Evolutionary conservation across 306 rosid species (phyloP).

Genomic region (Prunus mira): DNA sequence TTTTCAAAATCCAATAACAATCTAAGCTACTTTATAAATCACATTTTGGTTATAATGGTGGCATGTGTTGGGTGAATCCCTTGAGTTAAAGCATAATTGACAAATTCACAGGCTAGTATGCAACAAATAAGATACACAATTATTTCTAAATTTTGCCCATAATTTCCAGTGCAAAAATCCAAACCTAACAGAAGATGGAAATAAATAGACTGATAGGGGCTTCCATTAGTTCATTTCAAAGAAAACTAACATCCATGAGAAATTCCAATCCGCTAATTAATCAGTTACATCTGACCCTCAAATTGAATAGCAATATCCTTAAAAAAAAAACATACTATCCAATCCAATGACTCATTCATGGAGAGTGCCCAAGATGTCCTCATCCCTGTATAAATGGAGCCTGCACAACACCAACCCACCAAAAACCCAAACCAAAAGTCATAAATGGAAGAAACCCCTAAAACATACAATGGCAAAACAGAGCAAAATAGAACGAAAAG

Average conservation of each 20-base stretch:
- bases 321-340: background rate
- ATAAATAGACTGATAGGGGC: background rate
- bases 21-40: no score
- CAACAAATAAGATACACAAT: background rate
- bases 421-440: background rate
- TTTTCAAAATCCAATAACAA: no score
- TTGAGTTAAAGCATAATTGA: background rate
- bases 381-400: conserved; percentile 48
- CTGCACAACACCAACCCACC: conserved; percentile 36
- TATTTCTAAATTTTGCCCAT: background rate
- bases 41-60: no score
- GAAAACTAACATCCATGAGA: conserved; percentile 9
- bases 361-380: conserved; percentile 41
- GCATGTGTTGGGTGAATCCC: background rate
- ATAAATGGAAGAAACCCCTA: background rate
- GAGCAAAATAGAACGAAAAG: background rate
- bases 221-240: background rate
- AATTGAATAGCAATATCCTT: background rate
- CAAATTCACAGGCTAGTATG: background rate
- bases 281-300: background rate
- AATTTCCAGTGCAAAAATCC: background rate
- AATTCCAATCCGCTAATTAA: background rate
- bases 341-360: conserved; percentile 19
- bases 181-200: conserved; percentile 5
- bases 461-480: background rate